These are phyloP conservation scores for Adansonia madagascariensis DNA, from an alignment of 441 rosid genomes.

Conservation along the genomic window DNA sequence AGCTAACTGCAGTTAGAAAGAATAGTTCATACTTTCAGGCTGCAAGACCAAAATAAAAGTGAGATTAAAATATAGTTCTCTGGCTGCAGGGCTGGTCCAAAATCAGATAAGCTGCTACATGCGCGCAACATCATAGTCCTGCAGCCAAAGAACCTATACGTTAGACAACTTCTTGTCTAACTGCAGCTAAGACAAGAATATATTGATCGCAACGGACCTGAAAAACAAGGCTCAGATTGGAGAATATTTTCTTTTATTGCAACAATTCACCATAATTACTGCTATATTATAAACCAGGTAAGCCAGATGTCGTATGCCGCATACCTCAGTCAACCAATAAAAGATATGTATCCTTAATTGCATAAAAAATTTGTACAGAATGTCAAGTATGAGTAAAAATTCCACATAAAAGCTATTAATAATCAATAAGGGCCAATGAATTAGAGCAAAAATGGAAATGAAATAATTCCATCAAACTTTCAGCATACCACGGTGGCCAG, in stretches of 20 bases:
- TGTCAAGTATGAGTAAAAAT: not conserved
- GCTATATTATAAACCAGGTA: constrained; percentile 12
- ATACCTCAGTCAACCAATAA: not conserved
- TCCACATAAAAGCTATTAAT: constrained; percentile 1
- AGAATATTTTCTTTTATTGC: not conserved
- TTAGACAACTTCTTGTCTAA: constrained; percentile 23
- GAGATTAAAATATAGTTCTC: constrained; percentile 19
- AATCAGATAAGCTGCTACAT: constrained; percentile 22
- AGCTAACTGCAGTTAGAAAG: constrained; percentile 17
- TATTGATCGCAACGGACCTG: constrained; percentile 7
- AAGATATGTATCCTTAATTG: not conserved
- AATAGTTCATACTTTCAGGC: constrained; percentile 19
- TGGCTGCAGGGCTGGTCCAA: constrained; percentile 24
- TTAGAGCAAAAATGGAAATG: constrained; percentile 5
- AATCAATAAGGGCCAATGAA: constrained; percentile 1
- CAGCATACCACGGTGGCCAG: constrained; percentile 91
- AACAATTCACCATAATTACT: not conserved
- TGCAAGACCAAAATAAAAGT: constrained; percentile 11
- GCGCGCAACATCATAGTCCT: constrained; percentile 19
- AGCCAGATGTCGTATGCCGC: not conserved
- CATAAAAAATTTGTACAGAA: not conserved
- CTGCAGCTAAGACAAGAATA: constrained; percentile 18
- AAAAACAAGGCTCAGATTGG: not conserved
- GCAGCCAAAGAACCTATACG: constrained; percentile 24
- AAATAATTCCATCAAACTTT: constrained; percentile 19